These are phyloP conservation scores for Macroventuria anomochaeta DNA, from an alignment of 2,329 filamentous ascomycete genomes.

Conservation along the genomic window DNA sequence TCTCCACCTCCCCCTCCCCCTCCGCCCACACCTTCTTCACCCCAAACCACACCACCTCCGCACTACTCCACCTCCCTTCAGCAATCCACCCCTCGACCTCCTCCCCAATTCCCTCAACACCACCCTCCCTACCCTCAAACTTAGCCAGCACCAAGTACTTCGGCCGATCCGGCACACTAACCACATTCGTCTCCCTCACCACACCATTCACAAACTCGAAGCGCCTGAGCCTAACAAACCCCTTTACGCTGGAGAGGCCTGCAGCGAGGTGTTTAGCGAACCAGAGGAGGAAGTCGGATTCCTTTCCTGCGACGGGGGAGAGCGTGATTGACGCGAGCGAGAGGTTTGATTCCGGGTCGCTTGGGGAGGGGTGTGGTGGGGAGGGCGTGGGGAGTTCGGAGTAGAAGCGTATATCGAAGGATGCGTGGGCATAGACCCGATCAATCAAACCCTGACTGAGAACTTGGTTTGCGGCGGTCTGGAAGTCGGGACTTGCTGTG, in stretches of 20 bases:
- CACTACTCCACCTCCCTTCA: background rate
- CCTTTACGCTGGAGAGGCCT: background rate
- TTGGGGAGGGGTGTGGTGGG: background rate
- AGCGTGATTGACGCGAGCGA: background rate
- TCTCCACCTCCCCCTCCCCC: background rate
- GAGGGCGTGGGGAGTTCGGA: background rate
- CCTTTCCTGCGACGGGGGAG: background rate
- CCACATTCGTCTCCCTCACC: background rate
- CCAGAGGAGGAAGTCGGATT: background rate
- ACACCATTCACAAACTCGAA: background rate
- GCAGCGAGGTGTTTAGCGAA: background rate
- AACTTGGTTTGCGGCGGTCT: background rate
- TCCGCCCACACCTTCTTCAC: constrained; percentile 7
- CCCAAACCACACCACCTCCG: constrained; percentile 5
- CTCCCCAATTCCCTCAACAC: background rate
- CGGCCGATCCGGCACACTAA: background rate
- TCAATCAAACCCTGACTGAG: background rate
- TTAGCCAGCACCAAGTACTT: background rate
- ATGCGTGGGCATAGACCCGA: background rate
- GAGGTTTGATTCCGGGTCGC: background rate
- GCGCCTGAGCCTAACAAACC: background rate
- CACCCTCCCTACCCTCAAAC: background rate
- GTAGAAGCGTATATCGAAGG: constrained; percentile 11
- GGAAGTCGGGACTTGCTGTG: background rate
- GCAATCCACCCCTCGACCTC: background rate